Conservation (phyloP, 225 moss, liverwort and hornwort species). For the Straminergon stramineum region DNA sequence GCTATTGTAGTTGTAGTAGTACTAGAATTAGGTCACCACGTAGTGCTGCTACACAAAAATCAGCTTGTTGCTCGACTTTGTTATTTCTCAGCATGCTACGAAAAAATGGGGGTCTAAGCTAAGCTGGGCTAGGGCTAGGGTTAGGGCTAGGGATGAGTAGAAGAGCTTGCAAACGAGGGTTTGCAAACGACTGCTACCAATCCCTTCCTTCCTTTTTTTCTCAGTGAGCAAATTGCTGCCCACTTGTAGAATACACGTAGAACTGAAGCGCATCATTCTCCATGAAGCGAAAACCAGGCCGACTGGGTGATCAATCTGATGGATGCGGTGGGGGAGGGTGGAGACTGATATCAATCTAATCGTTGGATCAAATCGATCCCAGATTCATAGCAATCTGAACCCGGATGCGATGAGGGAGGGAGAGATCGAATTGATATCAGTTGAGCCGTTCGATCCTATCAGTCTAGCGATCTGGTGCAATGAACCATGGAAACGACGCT, state of each 20-base stretch:
- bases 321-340: not conserved
- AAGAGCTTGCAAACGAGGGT: not conserved
- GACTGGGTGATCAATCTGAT: not conserved
- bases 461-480: not conserved
- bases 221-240: not conserved
- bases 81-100: slow-evolving; percentile 18
- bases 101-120: not conserved
- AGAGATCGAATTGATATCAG: not conserved
- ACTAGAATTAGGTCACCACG: not conserved
- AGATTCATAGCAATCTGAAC: not conserved
- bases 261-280: not conserved
- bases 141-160: not conserved
- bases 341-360: not conserved
- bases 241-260: not conserved
- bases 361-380: not conserved
- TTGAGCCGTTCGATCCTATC: not conserved
- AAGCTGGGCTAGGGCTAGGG: not conserved
- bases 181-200: slow-evolving; percentile 9
- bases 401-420: too few species aligned
- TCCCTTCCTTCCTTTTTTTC: not conserved
- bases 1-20: not conserved
- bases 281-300: not conserved
- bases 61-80: not conserved
- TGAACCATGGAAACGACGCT: not conserved
- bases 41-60: not conserved